phyloP scores from a whole-genome alignment of 805 yeast species.

The Candida stauntonica region DNA sequence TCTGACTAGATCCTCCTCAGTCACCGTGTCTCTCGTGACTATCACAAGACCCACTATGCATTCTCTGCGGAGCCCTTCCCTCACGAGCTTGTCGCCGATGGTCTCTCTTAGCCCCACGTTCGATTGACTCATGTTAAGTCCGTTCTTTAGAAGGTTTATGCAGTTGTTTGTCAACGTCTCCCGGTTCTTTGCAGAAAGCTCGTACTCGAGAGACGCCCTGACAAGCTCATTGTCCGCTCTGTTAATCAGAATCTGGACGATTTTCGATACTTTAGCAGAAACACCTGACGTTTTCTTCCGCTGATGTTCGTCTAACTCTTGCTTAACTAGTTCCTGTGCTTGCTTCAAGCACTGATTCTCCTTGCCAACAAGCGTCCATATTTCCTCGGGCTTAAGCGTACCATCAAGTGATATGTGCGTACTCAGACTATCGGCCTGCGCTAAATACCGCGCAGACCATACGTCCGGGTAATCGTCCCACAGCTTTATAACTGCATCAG shows the following conservation, averaged over 20 bases:
- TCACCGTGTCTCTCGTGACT: conserved; percentile 13
- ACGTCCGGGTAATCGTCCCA: conserved; percentile 12
- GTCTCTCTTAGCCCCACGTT: conserved; percentile 27
- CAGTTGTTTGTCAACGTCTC: conserved; percentile 15
- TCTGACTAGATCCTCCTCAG: conserved; percentile 19
- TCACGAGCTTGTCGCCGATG: conserved; percentile 14
- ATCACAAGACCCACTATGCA: conserved; percentile 22
- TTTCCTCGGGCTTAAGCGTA: conserved; percentile 3
- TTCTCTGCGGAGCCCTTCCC: conserved; percentile 23
- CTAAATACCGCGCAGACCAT: conserved; percentile 9
- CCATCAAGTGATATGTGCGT: conserved; percentile 3
- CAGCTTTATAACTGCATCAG: background rate
- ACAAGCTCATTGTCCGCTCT: conserved; percentile 26
- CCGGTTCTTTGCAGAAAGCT: conserved; percentile 12
- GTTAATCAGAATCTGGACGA: conserved; percentile 21
- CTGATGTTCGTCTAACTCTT: conserved; percentile 14
- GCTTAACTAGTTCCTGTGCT: conserved; percentile 18
- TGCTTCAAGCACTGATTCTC: conserved; percentile 15
- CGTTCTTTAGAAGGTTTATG: conserved; percentile 23
- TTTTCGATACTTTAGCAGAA: conserved; percentile 19
- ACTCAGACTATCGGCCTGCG: conserved; percentile 19
- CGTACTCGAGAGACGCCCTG: conserved; percentile 14
- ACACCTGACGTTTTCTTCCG: conserved; percentile 13
- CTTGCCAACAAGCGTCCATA: conserved; percentile 15
- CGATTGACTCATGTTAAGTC: conserved; percentile 17